phyloP scores from a whole-genome alignment of 1,284 basidiomycete genomes.

The Violaceomyces palustris region DNA sequence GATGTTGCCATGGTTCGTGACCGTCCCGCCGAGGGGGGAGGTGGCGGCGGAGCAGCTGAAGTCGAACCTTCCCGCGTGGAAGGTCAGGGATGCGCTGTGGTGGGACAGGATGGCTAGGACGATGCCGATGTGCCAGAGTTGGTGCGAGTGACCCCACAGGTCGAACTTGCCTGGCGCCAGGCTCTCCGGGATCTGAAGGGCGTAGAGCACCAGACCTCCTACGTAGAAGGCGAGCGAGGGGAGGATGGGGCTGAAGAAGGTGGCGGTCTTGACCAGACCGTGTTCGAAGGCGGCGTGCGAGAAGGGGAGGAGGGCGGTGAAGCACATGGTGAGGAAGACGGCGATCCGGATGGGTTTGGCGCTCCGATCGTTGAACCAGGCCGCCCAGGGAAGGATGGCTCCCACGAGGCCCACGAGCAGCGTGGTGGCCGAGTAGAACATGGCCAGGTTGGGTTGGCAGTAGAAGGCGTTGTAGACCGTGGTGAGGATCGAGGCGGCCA shows the following conservation, averaged over 20 bases:
- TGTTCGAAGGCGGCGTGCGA: conserved; percentile 46
- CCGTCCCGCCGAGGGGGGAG: conserved; percentile 3
- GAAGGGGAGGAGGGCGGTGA: conserved; percentile 45
- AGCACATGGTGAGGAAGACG: conserved; percentile 47
- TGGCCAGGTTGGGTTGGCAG: conserved; percentile 49
- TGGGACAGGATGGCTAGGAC: conserved; percentile 48
- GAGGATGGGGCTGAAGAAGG: conserved; percentile 46
- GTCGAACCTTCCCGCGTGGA: conserved; percentile 44
- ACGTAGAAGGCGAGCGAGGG: conserved; percentile 44
- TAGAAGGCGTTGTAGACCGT: conserved; percentile 52
- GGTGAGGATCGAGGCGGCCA: conserved; percentile 48
- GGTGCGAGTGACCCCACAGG: conserved; percentile 47
- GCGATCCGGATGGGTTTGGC: conserved; percentile 45
- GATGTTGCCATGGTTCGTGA: too few relatives aligned
- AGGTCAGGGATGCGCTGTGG: conserved; percentile 42
- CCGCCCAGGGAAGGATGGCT: conserved; percentile 47
- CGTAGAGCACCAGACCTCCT: conserved; percentile 45
- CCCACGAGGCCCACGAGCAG: conserved; percentile 40
- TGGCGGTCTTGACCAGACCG: conserved; percentile 33
- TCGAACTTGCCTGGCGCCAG: conserved; percentile 47
- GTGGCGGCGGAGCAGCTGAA: conserved; percentile 37
- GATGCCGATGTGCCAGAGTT: conserved; percentile 50
- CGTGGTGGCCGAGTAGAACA: conserved; percentile 43
- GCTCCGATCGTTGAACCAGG: conserved; percentile 48
- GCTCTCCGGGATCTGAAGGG: conserved; percentile 46